Base-by-base conservation (phyloP, 176 grass and related monocot species). In the Oryza nivara region DNA sequence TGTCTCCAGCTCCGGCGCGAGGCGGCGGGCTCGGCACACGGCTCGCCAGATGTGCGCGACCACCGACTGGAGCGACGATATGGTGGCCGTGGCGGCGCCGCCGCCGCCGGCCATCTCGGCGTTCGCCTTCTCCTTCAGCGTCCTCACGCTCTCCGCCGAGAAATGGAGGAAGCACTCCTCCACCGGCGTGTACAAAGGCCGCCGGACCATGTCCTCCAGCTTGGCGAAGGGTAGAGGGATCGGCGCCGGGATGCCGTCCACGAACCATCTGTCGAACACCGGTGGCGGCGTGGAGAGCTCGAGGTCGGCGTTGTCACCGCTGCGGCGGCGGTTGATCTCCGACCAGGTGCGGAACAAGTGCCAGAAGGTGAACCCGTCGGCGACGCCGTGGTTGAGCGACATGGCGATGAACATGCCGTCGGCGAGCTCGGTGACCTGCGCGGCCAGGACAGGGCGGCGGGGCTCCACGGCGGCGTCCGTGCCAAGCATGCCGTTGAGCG, bases 361-460 rank as follows among this genome's bases (percentile, higher is more conserved):
- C 91, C 88, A 93, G 68, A 88, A 90, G 38, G 80, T 7, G 32
- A 66, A 69, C 5, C 91, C 91, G 23, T 89, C 90, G 1, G 75
- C 87, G 0, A 86, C 83, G 26, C 0, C 58, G 49, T 93, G 88
- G 78, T 90, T 90, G 63, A 93, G 63, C 14, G 52, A 70, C 83
- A 78, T 17, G 66, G 75, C 90, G 1, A 95, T 11, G 66, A 95
- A 95, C 16, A 92, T 17, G 47, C 90, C 93, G 36, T 95, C 90
- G 47, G n/a, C 56, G 16, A 95, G 85, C 75, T 95, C 90, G 5
- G 90, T 92, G 41, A 90, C 30, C 90, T 95, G 93, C 16, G 74
- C 83, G 65, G 35, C 74, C 17, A 85, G 83, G 12, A 78, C 74
- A 2, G 83, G 28, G 28, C 28, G 47, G 48, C 11, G 35, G 14